Percentiles rank a stretch among this genome's conserved stretches.
These are phyloP conservation scores for Cinchona pubescens DNA, from an alignment of 257 asterid genomes.

Conservation along the genomic window DNA sequence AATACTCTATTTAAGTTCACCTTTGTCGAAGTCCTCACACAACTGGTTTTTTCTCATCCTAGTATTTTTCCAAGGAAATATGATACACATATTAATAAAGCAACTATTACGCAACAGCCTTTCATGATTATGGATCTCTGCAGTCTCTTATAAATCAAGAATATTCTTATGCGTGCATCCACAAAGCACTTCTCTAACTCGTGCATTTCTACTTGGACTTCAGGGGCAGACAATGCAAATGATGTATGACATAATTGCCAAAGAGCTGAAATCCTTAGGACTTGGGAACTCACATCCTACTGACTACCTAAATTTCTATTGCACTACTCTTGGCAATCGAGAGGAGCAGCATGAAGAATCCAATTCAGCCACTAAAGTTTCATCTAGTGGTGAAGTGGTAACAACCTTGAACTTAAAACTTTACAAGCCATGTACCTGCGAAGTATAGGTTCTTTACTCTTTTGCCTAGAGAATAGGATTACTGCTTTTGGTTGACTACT, in stretches of 20 bases:
- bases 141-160: too few species aligned
- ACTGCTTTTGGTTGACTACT: background rate
- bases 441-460: background rate
- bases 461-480: background rate
- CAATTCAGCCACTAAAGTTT: slow-evolving; percentile 18
- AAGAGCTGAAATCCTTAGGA: slow-evolving; percentile 65
- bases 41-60: too few species aligned
- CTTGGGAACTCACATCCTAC: slow-evolving; percentile 54
- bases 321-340: slow-evolving; percentile 91
- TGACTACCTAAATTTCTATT: slow-evolving; percentile 82
- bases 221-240: slow-evolving; percentile 79
- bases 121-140: too few species aligned
- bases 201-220: slow-evolving; percentile 20
- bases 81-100: too few species aligned
- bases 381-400: slow-evolving; percentile 41
- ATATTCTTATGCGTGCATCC: too few species aligned
- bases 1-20: too few species aligned
- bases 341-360: slow-evolving; percentile 39
- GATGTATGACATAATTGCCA: slow-evolving; percentile 71
- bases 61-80: too few species aligned
- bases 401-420: background rate
- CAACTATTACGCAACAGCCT: too few species aligned
- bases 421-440: background rate
- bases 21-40: too few species aligned
- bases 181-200: too few species aligned